These are phyloP conservation scores for Amanita inopinata DNA, from an alignment of 768 basidiomycete species.

Conservation along the genomic window DNA sequence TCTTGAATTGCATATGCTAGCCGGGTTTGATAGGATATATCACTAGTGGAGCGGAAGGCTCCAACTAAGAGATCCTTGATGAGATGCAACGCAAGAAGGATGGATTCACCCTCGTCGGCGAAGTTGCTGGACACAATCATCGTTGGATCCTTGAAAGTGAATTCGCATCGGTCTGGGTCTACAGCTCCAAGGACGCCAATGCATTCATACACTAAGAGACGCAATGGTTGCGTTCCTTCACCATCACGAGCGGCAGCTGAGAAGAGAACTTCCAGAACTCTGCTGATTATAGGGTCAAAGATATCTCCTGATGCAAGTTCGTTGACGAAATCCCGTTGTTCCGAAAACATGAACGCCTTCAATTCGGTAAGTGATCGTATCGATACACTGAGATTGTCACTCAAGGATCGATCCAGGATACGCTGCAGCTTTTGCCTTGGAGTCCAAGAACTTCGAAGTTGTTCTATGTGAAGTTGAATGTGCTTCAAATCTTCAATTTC, in stretches of 20 bases:
- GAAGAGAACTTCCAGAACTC: conserved; percentile 58
- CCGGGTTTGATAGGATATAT: conserved; percentile 83
- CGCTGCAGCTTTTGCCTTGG: conserved; percentile 47
- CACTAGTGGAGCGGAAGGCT: conserved; percentile 88
- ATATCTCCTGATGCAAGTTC: conserved; percentile 72
- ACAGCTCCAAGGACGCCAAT: conserved; percentile 88
- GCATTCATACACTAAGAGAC: conserved; percentile 75
- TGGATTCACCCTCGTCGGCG: conserved; percentile 63
- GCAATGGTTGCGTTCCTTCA: conserved; percentile 59
- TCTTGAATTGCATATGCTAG: conserved; percentile 92
- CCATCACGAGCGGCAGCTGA: conserved; percentile 68
- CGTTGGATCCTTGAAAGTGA: conserved; percentile 43
- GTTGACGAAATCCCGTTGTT: conserved; percentile 43
- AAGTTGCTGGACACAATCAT: conserved; percentile 80
- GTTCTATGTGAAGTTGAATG: conserved; percentile 31
- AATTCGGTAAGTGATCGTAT: conserved; percentile 70
- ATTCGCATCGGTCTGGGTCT: conserved; percentile 87
- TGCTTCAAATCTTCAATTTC: conserved; percentile 54
- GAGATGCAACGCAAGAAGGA: conserved; percentile 76
- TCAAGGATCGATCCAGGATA: conserved; percentile 63
- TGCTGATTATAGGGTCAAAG: conserved; percentile 71
- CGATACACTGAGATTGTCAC: conserved; percentile 75
- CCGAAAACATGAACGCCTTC: conserved; percentile 46
- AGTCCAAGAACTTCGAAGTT: conserved; percentile 38
- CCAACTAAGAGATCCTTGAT: conserved; percentile 80